phyloP scores from a whole-genome alignment of 2,329 filamentous ascomycete genomes.

The Paraphaeosphaeria minitans region DNA sequence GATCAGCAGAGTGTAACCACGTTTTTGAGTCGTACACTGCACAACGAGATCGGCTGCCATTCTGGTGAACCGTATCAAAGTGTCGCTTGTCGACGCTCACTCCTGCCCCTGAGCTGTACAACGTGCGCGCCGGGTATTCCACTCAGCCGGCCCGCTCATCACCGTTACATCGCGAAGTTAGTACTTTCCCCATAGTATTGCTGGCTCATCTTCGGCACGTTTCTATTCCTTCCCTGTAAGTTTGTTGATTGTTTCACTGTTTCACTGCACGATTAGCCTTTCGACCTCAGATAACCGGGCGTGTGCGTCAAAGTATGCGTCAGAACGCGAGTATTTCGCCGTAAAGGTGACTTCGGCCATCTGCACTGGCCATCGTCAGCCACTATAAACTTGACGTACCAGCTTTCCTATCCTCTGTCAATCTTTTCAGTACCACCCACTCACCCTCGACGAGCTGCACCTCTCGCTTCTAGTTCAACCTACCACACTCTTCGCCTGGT shows the following conservation, averaged over 20 bases:
- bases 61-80: neutral
- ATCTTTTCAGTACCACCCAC: neutral
- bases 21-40: slow-evolving; percentile 3
- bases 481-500: neutral
- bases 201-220: neutral
- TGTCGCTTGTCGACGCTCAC: neutral
- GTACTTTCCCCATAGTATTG: neutral
- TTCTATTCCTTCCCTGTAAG: neutral
- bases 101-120: slow-evolving; percentile 1
- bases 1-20: slow-evolving; percentile 4
- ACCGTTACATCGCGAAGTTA: slow-evolving; percentile 8
- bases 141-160: slow-evolving; percentile 1
- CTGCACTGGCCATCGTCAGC: slow-evolving; percentile 1
- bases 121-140: slow-evolving; percentile 1
- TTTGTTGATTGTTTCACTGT: neutral
- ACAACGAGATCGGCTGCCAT: neutral
- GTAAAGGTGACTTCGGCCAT: neutral
- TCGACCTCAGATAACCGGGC: neutral
- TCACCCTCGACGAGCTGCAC: neutral
- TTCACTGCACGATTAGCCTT: slow-evolving; percentile 4
- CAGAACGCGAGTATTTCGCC: neutral
- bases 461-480: neutral
- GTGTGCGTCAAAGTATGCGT: neutral
- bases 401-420: neutral
- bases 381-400: neutral